Evolutionary conservation across 306 rosid genomes (phyloP).

Genomic region (Vigna radiata): DNA sequence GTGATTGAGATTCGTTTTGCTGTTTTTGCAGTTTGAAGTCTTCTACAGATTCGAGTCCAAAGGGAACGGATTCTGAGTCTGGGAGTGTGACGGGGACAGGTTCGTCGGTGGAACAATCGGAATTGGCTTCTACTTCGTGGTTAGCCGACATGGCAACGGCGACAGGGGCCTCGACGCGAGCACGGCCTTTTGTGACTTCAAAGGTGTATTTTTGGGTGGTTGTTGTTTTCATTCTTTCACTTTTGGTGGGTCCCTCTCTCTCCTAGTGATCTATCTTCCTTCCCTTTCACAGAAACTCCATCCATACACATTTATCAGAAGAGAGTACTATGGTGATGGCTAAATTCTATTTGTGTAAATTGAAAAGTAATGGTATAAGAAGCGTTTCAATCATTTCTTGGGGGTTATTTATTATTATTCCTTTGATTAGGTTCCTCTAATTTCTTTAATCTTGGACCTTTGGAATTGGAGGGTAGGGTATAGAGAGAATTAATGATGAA

Average conservation of each 20-base stretch:
- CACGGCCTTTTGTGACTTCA: neutral
- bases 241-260: conserved; percentile 30
- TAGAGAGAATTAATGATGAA: conserved; percentile 5
- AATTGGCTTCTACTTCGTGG: conserved; percentile 58
- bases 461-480: conserved; percentile 32
- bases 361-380: neutral
- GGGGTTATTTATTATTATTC: too few relatives aligned
- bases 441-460: conserved; percentile 34
- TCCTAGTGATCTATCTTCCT: conserved; percentile 18
- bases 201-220: conserved; percentile 40
- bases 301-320: neutral
- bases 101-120: conserved; percentile 44
- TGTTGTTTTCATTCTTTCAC: conserved; percentile 44
- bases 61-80: conserved; percentile 41
- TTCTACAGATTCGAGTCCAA: conserved; percentile 53
- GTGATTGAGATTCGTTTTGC: neutral
- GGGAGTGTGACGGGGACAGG: conserved; percentile 35
- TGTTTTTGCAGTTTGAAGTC: conserved; percentile 59
- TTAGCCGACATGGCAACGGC: conserved; percentile 79
- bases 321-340: conserved; percentile 9
- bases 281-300: neutral
- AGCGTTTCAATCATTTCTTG: conserved; percentile 45
- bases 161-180: conserved; percentile 49
- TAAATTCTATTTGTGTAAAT: neutral
- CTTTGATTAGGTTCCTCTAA: neutral